Evolutionary conservation across 139 green algal genomes (phyloP), one percentile per base, ranked within the genome.

Genomic region (Parachlorella kessleri): DNA sequence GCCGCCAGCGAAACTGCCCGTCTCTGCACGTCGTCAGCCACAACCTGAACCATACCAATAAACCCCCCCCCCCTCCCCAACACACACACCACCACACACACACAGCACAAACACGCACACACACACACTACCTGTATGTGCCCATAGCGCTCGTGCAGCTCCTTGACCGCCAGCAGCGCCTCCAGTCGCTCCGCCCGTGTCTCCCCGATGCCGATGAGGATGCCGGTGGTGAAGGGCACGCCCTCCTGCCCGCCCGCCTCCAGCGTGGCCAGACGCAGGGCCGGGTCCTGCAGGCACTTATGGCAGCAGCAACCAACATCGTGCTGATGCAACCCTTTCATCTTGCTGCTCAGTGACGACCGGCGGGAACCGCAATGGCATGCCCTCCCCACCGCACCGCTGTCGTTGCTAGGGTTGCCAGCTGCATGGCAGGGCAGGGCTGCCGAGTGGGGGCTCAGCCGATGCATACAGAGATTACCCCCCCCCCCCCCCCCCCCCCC

Each of bases 191-290:
- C 92, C 3, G 66, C 18, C 7, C 90, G 67, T 1, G 82, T 90
- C 80, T 98, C 94, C 4, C 94, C 94, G 35, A 98, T 95, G 38
- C 94, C 94, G 7, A 98, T 78, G 35, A 97, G 86, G 1, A 98
- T 75, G 39, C 94, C 93, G 33, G 89, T 89, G 23, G 94, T 98
- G 83, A 91, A 97, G 2, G 94, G 94, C 65, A 97, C 87, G 0
- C 38, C 18, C 10, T 84, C 87, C 40, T 81, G 66, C 1, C 94
- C 94, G 26, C 92, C 93, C 9, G 88, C 87, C 37, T 90, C 87
- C 2, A 97, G 80, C 0, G 88, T 88, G 0, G 72, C 83, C 79
- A 97, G 80, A 32, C 94, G 72, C 3, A 66, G 67, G 1, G 70
- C 72, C 0, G 94, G 91, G 1, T 88, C 75, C 82, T 87, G 73